A percentile compares a stretch with the other conserved stretches of the same genome.
Evolutionary conservation across 1,284 basidiomycete species (phyloP).

Genomic region (Sanghuangporus sanghuang): DNA sequence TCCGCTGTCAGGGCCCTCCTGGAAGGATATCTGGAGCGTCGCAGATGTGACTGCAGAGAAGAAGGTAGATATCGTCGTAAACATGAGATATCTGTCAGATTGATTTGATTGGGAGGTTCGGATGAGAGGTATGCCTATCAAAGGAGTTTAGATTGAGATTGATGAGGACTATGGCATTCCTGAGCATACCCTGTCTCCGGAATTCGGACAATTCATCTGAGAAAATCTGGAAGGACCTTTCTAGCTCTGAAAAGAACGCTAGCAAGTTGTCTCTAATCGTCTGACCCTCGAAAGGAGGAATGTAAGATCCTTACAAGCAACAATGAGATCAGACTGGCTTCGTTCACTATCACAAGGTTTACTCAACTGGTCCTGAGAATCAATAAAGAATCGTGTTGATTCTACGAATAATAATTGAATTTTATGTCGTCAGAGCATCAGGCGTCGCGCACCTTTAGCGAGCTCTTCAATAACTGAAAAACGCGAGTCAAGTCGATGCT

Average conservation of each 20-base stretch:
- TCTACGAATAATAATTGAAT: neutral
- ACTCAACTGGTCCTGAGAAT: neutral
- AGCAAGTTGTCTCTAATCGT: neutral
- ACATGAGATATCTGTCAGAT: conserved; percentile 19
- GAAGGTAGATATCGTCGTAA: conserved; percentile 25
- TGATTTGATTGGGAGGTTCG: conserved; percentile 18
- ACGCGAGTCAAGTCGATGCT: neutral
- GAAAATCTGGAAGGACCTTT: neutral
- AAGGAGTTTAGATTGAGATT: conserved; percentile 25
- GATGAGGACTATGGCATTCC: conserved; percentile 15
- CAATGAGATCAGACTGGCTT: neutral
- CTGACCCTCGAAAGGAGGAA: neutral
- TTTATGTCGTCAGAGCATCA: neutral
- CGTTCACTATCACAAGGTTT: neutral
- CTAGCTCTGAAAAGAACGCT: neutral
- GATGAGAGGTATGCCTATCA: conserved; percentile 23
- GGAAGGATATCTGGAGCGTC: conserved; percentile 2
- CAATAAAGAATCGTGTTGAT: neutral
- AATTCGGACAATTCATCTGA: neutral
- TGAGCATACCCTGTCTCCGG: neutral
- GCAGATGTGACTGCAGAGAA: conserved; percentile 8
- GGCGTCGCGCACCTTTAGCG: neutral
- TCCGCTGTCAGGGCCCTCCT: neutral
- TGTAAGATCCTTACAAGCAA: neutral
- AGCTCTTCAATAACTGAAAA: neutral